A percentile compares a stretch with the other conserved stretches of the same genome.
These are phyloP conservation scores for Fraxinus xanthoxyloides DNA, from an alignment of 305 asterid species.

Conservation along the genomic window DNA sequence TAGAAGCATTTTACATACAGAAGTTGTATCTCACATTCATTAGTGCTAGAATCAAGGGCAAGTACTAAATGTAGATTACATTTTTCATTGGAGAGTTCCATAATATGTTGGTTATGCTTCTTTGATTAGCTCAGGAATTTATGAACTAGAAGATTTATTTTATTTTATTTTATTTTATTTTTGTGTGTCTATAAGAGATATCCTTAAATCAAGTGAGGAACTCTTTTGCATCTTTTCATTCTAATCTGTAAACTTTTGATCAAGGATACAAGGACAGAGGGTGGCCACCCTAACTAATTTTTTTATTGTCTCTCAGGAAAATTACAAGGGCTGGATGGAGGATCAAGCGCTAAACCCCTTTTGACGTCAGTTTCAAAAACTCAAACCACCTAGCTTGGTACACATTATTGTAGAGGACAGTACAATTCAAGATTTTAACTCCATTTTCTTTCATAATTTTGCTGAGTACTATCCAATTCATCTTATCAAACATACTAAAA, in stretches of 20 bases:
- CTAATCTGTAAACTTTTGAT: neutral
- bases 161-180: no score
- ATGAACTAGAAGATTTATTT: neutral
- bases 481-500: neutral
- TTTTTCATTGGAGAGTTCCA: neutral
- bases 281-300: neutral
- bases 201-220: neutral
- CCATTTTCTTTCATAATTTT: neutral
- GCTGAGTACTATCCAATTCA: neutral
- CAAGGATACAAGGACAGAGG: neutral
- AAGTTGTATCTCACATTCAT: neutral
- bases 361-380: neutral
- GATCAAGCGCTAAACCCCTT: neutral
- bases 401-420: neutral
- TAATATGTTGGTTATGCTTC: neutral
- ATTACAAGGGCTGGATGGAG: neutral
- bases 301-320: neutral
- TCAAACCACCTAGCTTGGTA: neutral
- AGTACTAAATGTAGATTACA: neutral
- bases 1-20: neutral
- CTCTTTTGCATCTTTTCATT: neutral
- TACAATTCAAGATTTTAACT: neutral
- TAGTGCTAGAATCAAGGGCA: neutral
- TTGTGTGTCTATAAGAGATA: neutral
- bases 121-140: neutral